A percentile compares a stretch with the other conserved stretches of the same genome.
These are phyloP conservation scores for Boeremia lycopersici DNA, from an alignment of 2,329 filamentous ascomycete genomes.

Conservation along the genomic window DNA sequence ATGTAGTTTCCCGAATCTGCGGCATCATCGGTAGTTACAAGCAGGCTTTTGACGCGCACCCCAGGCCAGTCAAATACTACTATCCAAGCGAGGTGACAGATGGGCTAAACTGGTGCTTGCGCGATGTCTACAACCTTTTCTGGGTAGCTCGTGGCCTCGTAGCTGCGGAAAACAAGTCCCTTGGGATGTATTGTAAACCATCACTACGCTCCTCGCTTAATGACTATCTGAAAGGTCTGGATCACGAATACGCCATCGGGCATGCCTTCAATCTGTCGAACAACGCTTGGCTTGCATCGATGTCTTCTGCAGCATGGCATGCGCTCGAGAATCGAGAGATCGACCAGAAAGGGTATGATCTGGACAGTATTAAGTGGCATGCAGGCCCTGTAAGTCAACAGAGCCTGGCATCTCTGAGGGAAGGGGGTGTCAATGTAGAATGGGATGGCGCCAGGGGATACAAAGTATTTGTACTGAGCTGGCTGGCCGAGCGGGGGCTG, in stretches of 20 bases:
- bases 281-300: constrained; percentile 52
- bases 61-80: constrained; percentile 48
- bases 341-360: constrained; percentile 28
- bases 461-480: constrained; percentile 71
- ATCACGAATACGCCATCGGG: constrained; percentile 47
- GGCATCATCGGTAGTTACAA: constrained; percentile 75
- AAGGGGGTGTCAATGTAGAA: constrained; percentile 68
- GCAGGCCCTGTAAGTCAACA: constrained; percentile 69
- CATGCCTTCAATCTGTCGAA: constrained; percentile 56
- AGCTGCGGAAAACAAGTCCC: constrained; percentile 63
- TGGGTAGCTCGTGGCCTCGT: constrained; percentile 79
- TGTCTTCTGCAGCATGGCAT: constrained; percentile 56
- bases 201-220: constrained; percentile 53
- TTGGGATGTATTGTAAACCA: constrained; percentile 58
- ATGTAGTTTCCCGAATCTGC: constrained; percentile 71
- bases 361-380: constrained; percentile 37
- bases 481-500: constrained; percentile 68
- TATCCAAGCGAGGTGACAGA: constrained; percentile 49
- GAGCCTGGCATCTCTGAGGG: constrained; percentile 67
- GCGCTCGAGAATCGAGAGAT: constrained; percentile 55
- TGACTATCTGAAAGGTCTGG: constrained; percentile 49
- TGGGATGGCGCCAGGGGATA: constrained; percentile 82
- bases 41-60: constrained; percentile 70
- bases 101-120: constrained; percentile 80
- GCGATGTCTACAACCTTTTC: constrained; percentile 84